Base-by-base conservation (phyloP, 805 yeast genomes). In the Starmerella apis region DNA sequence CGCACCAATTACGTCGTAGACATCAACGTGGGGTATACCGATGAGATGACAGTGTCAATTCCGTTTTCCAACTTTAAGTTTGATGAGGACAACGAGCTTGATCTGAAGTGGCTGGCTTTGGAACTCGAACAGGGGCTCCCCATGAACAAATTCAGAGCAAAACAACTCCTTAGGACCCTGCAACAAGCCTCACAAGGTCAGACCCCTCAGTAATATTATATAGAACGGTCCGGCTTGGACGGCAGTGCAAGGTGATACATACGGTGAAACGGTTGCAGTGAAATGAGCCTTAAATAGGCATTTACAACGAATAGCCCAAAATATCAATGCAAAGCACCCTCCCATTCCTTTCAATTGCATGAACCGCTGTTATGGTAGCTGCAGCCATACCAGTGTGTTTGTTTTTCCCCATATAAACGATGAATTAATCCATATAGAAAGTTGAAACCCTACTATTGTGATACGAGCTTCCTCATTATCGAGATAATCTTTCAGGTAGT, bases 231-330 rank as follows among this genome's bases (percentile, higher is more conserved):
- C n/a, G n/a, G n/a, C n/a, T n/a, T n/a, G n/a, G n/a, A n/a, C n/a
- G n/a, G n/a, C n/a, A n/a, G n/a, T n/a, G n/a, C n/a, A n/a, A n/a
- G n/a, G n/a, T n/a, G n/a, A n/a, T n/a, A n/a, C n/a, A n/a, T n/a
- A n/a, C n/a, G n/a, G n/a, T n/a, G n/a, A n/a, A n/a, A n/a, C n/a
- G n/a, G n/a, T n/a, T n/a, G n/a, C n/a, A n/a, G n/a, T 41, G 32
- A 31, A 27, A 16, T 16, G 24, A 27, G 30, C 28, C 35, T 31
- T 18, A 18, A n/a, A 11, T 6, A 18, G 35, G 66, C 52, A 76
- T 80, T 16, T 78, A 78, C 23, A 90, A 80, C 0, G 96, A 96
- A 60, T 86, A 87, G 0, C 96, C 96, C 14, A 90, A 80, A 31
- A 86, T 66, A 8, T 96, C 96, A 53, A 88, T 73, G 56, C 79